Conservation (phyloP, 148 eudicot genomes). For the Rhododendron henanense region DNA sequence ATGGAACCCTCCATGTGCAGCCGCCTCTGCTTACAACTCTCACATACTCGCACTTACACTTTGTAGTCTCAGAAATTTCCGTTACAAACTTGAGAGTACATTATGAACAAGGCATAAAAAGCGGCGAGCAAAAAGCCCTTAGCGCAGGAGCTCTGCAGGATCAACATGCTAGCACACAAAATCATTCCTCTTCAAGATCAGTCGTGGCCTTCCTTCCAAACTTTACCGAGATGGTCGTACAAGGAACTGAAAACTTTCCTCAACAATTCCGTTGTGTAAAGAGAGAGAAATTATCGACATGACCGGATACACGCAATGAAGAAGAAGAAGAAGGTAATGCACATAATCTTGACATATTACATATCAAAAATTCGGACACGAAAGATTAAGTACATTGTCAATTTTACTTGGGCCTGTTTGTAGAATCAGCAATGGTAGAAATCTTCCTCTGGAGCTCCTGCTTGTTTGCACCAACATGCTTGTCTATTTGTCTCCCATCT, state of each 20-base stretch:
- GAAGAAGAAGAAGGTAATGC: background rate
- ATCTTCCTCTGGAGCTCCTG: constrained; percentile 50
- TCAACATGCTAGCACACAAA: background rate
- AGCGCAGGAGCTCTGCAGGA: background rate
- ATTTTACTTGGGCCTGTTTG: background rate
- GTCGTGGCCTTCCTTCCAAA: no score
- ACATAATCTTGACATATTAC: background rate
- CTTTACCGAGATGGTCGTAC: background rate
- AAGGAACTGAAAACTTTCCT: background rate
- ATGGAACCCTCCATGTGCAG: no score
- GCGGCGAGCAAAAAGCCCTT: background rate
- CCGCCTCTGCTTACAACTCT: background rate
- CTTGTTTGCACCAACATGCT: constrained; percentile 67
- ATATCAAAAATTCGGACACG: background rate
- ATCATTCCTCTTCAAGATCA: background rate
- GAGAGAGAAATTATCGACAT: background rate
- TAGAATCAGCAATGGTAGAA: constrained; percentile 34
- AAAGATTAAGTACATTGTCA: background rate
- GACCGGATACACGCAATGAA: background rate
- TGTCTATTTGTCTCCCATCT: constrained; percentile 61
- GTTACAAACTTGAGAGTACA: background rate
- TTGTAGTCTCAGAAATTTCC: background rate
- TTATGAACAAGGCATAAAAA: no score
- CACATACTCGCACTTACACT: background rate
- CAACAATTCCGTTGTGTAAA: no score